Base-by-base conservation (phyloP, 2,329 filamentous ascomycete species). In the Hirsutella rhossiliensis region DNA sequence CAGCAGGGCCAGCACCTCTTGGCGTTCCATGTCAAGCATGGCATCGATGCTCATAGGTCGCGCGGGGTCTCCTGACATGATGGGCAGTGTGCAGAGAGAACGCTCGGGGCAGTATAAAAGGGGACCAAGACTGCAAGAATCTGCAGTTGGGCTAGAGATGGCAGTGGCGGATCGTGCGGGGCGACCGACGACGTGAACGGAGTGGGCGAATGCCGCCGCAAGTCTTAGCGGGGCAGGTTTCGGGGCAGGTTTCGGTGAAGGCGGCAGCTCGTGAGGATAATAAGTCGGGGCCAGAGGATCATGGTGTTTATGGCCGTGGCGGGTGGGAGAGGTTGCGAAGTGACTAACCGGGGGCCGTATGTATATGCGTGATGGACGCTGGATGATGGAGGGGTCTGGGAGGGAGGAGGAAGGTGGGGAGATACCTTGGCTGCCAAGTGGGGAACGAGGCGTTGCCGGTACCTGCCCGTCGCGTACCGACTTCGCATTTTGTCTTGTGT, bases 11-110 rank as follows among this genome's bases (percentile, higher is more conserved):
- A 87, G 68, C 34, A 88, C 80, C 63, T 87, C 83, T 49, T 73
- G 71, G 48, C 83, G 76, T 69, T 90, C 85, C 67, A 87, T 81
- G 58, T 88, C 84, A 50, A 88, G 71, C 51, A 81, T 77, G 41
- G 82, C 76, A 64, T 87, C 84, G 56, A 89, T 76, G 56, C 83
- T 87, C 81, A 87, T 87, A 18, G 68, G 66, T 42, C 64, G 62
- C 41, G 57, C 50, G 11, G 52, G 56, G 43, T 54, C 50, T 32
- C 49, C 56, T 47, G 62, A 57, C 62, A 65, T 65, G 47, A 42
- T 55, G 53, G 44, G 43, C 46, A 38, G 9, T 17, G 30, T 28
- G 7, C 13, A 20, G 23, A 11, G 15, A 11, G 31, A n/a, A 11
- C 1, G 28, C 17, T 36, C 29, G 17, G 38, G 38, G 7, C n/a